phyloP scores from a whole-genome alignment of 2,329 filamentous ascomycete genomes.

The Immersiporthe knoxdaviesiana region DNA sequence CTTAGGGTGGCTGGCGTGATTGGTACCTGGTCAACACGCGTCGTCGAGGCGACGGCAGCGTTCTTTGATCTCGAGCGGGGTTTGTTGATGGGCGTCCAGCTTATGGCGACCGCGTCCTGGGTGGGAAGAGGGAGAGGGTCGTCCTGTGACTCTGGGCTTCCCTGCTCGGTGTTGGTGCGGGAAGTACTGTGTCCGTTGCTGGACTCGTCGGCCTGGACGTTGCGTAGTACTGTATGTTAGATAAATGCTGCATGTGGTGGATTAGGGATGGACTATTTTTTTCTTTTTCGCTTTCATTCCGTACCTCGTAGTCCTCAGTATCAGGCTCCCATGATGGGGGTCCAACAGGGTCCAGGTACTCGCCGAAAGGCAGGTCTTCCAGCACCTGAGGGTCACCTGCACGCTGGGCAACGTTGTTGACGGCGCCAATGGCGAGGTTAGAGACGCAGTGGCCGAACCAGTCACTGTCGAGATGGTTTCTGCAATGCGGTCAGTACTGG shows the following conservation, averaged over 20 bases:
- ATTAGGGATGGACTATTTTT: no score
- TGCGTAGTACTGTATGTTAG: background rate
- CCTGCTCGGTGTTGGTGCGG: background rate
- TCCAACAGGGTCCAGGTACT: slow-evolving; percentile 9
- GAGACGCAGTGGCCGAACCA: slow-evolving; percentile 22
- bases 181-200: background rate
- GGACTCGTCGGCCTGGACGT: background rate
- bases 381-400: background rate
- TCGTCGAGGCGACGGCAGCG: background rate
- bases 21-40: no score
- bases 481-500: background rate
- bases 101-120: background rate
- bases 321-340: background rate
- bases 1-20: background rate
- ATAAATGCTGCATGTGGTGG: background rate
- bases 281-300: no score
- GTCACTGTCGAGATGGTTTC: slow-evolving; percentile 10
- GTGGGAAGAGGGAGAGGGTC: background rate
- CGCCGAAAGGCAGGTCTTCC: background rate
- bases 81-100: slow-evolving; percentile 1
- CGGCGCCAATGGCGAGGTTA: slow-evolving; percentile 16
- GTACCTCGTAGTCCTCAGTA: background rate
- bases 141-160: no score
- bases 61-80: background rate
- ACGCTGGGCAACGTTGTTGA: slow-evolving; percentile 5